Evolutionary conservation across 441 rosid species (phyloP).

Genomic region (Erysimum cheiri): DNA sequence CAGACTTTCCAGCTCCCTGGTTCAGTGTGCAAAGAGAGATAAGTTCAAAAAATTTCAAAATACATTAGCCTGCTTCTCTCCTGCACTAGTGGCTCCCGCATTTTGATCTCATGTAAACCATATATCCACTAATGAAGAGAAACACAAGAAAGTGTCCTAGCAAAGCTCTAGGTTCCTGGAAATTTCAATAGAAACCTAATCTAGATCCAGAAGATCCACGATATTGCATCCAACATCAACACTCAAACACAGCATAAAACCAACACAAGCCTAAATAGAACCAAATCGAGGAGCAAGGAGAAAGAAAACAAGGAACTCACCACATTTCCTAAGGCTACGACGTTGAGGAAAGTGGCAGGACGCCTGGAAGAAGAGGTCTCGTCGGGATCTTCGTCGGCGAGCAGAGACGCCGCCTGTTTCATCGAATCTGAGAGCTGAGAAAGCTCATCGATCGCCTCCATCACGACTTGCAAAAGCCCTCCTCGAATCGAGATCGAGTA

Average conservation of each 20-base stretch:
- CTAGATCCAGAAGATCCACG: constrained; percentile 36
- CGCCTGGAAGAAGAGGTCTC: constrained; percentile 60
- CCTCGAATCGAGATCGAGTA: constrained; percentile 25
- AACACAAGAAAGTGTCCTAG: constrained; percentile 25
- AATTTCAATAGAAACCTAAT: constrained; percentile 17
- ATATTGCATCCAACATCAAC: constrained; percentile 30
- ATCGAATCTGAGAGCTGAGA: constrained; percentile 73
- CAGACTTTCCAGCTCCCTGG: constrained; percentile 86
- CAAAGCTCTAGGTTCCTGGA: constrained; percentile 26
- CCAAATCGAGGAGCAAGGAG: background rate
- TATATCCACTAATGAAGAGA: background rate
- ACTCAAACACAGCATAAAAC: constrained; percentile 27
- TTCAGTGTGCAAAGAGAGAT: constrained; percentile 37
- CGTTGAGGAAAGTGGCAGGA: constrained; percentile 71
- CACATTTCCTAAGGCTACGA: constrained; percentile 77
- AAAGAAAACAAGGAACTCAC: constrained; percentile 49
- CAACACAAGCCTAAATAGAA: background rate
- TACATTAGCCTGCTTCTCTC: constrained; percentile 22
- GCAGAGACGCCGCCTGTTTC: constrained; percentile 72
- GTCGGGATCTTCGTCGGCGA: constrained; percentile 83
- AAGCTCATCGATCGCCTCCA: constrained; percentile 88
- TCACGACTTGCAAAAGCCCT: constrained; percentile 37
- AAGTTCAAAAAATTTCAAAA: constrained; percentile 19
- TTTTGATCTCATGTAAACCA: constrained; percentile 10
- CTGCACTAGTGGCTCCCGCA: background rate